Evolutionary conservation across 441 rosid species (phyloP), one percentile per base, ranked within the genome.

Genomic region (Pelargonium fulgidum): DNA sequence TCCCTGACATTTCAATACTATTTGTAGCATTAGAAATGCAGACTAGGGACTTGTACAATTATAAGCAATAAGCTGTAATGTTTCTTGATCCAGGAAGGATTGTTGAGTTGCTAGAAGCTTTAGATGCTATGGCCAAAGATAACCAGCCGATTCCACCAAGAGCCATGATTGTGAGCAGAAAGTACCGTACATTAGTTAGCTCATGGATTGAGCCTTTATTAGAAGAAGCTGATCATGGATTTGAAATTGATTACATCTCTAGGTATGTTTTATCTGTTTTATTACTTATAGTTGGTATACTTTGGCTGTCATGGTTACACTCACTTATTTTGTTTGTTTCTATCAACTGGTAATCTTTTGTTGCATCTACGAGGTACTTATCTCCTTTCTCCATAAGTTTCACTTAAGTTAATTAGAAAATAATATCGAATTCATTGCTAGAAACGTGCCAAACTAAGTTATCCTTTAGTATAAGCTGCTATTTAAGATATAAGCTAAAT

Each of bases 191-290:
- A 41, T 72, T 91, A 75, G 97, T 89, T 80, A 93, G 99, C 85
- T 93, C 96, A 0, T 91, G 99, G 99, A 93, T 93, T 64, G 96
- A 93, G 77, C 99, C 99, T 75, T 81, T 91, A 69, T 92, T 89
- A 82, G 96, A 91, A 79, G 99, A 93, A 85, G 99, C 97, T 79
- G 93, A 89, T 75, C 97, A 86, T 74, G 97, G 97, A 72, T 88
- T 84, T 29, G 90, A 93, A 83, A 86, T 91, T 76, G 97, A 91
- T 81, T 93, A 91, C 74, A 72, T 93, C 64, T 93, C 89, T 62
- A 91, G 99, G 98, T 93, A 71, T 74, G 84, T 71, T 66, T 48
- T 9, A n/a, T 20, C 62, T 2, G 26, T 54, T 71, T 14, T 22
- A 42, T 7, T 8, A 4, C 62, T 42, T 36, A 61, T 44, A 36